phyloP scores from a whole-genome alignment of 1,284 basidiomycete species.

The Sporisorium graminicola region DNA sequence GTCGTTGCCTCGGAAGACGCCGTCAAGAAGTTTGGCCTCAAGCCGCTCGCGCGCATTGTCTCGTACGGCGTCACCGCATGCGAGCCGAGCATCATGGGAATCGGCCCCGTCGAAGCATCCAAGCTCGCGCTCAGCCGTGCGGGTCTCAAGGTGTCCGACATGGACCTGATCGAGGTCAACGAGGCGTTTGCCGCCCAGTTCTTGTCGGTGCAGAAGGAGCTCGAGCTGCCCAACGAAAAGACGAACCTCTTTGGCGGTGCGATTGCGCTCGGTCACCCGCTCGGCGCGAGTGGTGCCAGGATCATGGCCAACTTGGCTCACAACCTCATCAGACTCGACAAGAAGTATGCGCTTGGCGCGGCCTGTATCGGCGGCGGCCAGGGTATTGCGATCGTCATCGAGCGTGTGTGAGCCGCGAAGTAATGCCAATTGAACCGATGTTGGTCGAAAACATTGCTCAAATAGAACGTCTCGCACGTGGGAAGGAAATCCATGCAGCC shows the following conservation, averaged over 20 bases:
- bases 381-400: conserved; percentile 71
- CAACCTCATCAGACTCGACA: conserved; percentile 73
- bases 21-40: conserved; percentile 84
- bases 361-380: conserved; percentile 74
- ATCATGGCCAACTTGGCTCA: conserved; percentile 74
- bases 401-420: conserved; percentile 55
- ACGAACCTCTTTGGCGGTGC: conserved; percentile 74
- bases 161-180: conserved; percentile 75
- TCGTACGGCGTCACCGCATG: conserved; percentile 75
- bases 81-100: conserved; percentile 74
- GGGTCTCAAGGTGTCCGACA: conserved; percentile 71
- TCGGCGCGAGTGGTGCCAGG: conserved; percentile 73
- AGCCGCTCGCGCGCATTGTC: conserved; percentile 89
- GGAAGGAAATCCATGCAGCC: too few relatives aligned
- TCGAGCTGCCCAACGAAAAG: conserved; percentile 77
- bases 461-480: background rate
- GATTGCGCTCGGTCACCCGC: conserved; percentile 74
- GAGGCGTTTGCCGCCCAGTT: conserved; percentile 95
- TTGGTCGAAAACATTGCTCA: background rate
- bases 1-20: conserved; percentile 92
- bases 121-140: conserved; percentile 70
- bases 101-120: conserved; percentile 73
- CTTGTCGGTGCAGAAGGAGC: conserved; percentile 88
- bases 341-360: conserved; percentile 74
- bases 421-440: background rate